Evolutionary conservation across 306 rosid genomes (phyloP).

Genomic region (Datisca glomerata): DNA sequence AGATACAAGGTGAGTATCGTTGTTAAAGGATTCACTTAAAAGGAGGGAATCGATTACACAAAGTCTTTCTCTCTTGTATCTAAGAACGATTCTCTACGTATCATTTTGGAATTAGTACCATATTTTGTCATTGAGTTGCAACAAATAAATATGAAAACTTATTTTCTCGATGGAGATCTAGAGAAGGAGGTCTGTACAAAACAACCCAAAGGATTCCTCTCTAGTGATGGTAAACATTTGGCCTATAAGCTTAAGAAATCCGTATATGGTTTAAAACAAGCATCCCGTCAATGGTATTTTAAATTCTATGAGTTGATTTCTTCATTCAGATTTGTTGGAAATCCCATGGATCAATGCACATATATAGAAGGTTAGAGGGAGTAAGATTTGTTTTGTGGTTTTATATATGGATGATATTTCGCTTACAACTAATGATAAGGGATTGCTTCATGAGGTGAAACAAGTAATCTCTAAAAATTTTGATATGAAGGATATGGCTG

Average conservation of each 20-base stretch:
- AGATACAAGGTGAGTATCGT: not conserved
- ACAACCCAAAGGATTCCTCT: too few species aligned
- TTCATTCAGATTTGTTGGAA: too few species aligned
- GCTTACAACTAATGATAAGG: not conserved
- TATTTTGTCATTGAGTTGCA: not conserved
- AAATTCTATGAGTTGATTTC: too few species aligned
- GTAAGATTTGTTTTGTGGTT: not conserved
- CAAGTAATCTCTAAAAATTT: too few species aligned
- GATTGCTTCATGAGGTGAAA: not conserved
- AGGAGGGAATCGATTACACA: not conserved
- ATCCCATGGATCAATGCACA: too few species aligned
- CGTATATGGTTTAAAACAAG: not conserved
- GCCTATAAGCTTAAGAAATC: not conserved
- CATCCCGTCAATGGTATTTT: not conserved
- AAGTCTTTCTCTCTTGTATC: conserved; percentile 1
- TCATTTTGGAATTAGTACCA: not conserved
- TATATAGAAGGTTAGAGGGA: not conserved
- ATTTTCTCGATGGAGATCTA: too few species aligned
- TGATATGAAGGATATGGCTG: too few species aligned
- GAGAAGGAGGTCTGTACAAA: too few species aligned
- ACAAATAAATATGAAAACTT: too few species aligned
- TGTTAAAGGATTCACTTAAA: not conserved
- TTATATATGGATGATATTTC: not conserved
- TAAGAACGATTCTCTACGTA: not conserved
- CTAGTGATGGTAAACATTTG: not conserved